phyloP scores from a whole-genome alignment of 2,329 filamentous ascomycete species.

The Trichoderma hamatum region DNA sequence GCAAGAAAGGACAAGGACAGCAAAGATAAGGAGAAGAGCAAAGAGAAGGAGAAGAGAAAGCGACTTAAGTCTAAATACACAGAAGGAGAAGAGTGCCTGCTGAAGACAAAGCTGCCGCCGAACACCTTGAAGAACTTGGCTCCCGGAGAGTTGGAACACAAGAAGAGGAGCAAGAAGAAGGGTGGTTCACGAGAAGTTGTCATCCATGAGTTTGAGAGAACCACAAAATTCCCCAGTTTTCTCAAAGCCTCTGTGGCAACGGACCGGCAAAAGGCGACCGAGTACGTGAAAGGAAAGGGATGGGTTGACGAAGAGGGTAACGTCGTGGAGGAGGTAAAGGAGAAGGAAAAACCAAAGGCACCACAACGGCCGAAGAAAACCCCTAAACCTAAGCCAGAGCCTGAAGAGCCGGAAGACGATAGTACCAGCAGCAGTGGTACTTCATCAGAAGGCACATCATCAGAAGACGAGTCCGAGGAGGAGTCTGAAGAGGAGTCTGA shows the following conservation, averaged over 20 bases:
- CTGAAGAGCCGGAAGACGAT: slow-evolving; percentile 37
- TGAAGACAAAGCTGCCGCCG: slow-evolving; percentile 74
- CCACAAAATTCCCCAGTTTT: slow-evolving; percentile 80
- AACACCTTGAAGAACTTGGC: slow-evolving; percentile 48
- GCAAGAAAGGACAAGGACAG: slow-evolving; percentile 53
- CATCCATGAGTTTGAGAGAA: slow-evolving; percentile 89
- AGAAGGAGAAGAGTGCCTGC: slow-evolving; percentile 77
- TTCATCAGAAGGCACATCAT: slow-evolving; percentile 39
- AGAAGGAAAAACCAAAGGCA: slow-evolving; percentile 33
- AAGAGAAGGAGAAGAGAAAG: slow-evolving; percentile 60
- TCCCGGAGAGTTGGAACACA: slow-evolving; percentile 50
- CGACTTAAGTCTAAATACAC: slow-evolving; percentile 76
- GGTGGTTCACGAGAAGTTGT: slow-evolving; percentile 58
- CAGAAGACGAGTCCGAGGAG: slow-evolving; percentile 37
- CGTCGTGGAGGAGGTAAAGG: slow-evolving; percentile 65
- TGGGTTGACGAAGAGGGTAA: slow-evolving; percentile 83
- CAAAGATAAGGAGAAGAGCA: slow-evolving; percentile 50
- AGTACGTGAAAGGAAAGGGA: slow-evolving; percentile 81
- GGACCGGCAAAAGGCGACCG: slow-evolving; percentile 47
- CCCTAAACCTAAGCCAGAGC: slow-evolving; percentile 30
- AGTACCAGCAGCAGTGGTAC: slow-evolving; percentile 47
- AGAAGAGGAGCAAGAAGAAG: slow-evolving; percentile 64
- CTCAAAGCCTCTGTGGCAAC: slow-evolving; percentile 57
- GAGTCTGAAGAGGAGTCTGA: neutral
- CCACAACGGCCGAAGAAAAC: slow-evolving; percentile 32